A percentile compares a stretch with the other conserved stretches of the same genome.
phyloP scores from a whole-genome alignment of 176 grass and related monocot species.

The Aegilops sharonensis region DNA sequence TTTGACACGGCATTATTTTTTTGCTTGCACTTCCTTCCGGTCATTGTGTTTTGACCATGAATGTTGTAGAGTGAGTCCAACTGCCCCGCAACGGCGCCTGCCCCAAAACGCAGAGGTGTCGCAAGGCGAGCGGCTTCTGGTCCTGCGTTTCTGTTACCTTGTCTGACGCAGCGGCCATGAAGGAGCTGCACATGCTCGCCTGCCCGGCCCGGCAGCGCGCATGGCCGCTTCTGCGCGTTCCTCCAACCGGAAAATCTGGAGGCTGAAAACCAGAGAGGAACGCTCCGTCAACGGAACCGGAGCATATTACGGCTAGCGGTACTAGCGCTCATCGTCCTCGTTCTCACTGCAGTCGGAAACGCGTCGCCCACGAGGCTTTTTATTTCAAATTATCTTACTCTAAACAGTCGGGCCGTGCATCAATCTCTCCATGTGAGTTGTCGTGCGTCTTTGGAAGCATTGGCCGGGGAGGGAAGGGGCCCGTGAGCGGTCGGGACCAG shows the following conservation, averaged over 20 bases:
- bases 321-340: not conserved
- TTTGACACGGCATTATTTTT: not conserved
- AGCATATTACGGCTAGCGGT: not conserved
- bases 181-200: conserved; percentile 14
- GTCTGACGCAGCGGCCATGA: not conserved
- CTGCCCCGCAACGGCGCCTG: not conserved
- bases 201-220: not conserved
- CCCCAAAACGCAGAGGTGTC: not conserved
- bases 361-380: too few relatives aligned
- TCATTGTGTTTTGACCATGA: not conserved
- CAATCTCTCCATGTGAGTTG: not conserved
- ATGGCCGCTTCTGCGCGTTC: not conserved
- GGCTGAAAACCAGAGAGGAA: not conserved
- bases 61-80: not conserved
- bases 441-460: not conserved
- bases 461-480: not conserved
- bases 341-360: not conserved
- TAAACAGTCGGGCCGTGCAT: not conserved
- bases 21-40: not conserved
- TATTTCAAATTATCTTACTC: too few relatives aligned
- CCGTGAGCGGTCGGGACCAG: not conserved
- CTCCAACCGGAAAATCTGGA: not conserved
- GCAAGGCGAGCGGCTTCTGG: not conserved
- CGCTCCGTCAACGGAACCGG: not conserved
- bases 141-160: not conserved